A percentile compares a stretch with the other conserved stretches of the same genome.
phyloP scores from a whole-genome alignment of 352 stramenopile genomes.

The Blastocystis sp. region DNA sequence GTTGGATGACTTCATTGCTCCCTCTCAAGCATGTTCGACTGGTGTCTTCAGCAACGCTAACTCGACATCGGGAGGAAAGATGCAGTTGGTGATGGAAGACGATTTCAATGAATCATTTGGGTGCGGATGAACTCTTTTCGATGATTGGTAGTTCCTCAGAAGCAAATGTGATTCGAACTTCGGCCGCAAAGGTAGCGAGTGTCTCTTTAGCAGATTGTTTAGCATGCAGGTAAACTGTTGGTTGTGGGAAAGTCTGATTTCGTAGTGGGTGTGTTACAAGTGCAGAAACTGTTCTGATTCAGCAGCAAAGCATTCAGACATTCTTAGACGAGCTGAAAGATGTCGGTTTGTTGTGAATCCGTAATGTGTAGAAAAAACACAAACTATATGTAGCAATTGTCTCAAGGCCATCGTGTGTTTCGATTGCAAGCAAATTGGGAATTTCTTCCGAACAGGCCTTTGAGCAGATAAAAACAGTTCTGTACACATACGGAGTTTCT shows the following conservation, averaged over 20 bases:
- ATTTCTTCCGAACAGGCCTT: neutral
- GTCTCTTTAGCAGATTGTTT: conserved; percentile 37
- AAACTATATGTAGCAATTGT: conserved; percentile 3
- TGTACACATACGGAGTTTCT: conserved; percentile 11
- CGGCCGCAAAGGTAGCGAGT: conserved; percentile 7
- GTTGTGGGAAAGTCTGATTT: neutral
- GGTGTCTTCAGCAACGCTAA: neutral
- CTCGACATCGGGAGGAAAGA: neutral
- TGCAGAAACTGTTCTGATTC: conserved; percentile 48
- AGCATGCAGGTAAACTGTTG: conserved; percentile 6
- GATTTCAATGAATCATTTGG: neutral
- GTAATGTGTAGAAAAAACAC: neutral
- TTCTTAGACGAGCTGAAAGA: conserved; percentile 19
- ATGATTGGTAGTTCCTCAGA: neutral
- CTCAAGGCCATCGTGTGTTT: conserved; percentile 34
- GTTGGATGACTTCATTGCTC: conserved; percentile 53
- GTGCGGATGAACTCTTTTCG: neutral
- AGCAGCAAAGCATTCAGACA: conserved; percentile 21
- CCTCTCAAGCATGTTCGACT: conserved; percentile 18
- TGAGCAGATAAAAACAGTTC: neutral
- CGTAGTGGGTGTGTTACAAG: conserved; percentile 53
- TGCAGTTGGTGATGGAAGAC: conserved; percentile 50
- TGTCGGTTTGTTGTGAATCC: neutral
- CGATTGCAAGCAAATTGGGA: neutral
- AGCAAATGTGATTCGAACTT: conserved; percentile 4